Evolutionary conservation across 352 stramenopile species (phyloP).

Genomic region (Blastocystis hominis): DNA sequence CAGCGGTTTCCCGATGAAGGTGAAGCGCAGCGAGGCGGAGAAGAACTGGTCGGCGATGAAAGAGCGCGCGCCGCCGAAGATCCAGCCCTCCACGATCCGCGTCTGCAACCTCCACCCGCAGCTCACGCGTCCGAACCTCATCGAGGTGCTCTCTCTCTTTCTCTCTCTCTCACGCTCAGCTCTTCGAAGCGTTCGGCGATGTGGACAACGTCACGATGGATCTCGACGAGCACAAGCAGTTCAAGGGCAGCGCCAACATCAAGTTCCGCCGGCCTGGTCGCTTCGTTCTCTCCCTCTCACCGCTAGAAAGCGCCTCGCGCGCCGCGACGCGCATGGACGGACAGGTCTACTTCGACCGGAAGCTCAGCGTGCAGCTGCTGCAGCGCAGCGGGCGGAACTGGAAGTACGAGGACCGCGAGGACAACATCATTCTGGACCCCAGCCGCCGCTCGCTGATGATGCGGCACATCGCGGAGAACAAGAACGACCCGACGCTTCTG

Average conservation of each 20-base stretch:
- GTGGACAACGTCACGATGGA: conserved; percentile 36
- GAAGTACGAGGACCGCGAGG: background rate
- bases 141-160: background rate
- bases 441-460: conserved; percentile 28
- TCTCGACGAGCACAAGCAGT: conserved; percentile 11
- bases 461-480: conserved; percentile 40
- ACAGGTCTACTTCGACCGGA: background rate
- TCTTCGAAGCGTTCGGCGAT: conserved; percentile 33
- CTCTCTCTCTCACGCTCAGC: background rate
- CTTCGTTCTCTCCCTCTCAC: background rate
- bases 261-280: conserved; percentile 35
- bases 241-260: conserved; percentile 24
- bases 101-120: conserved; percentile 13
- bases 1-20: conserved; percentile 55
- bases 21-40: conserved; percentile 56
- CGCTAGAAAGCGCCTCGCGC: conserved; percentile 16
- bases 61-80: conserved; percentile 35
- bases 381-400: background rate
- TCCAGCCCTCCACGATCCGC: conserved; percentile 35
- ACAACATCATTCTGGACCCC: conserved; percentile 33
- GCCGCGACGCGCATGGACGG: conserved; percentile 22
- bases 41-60: conserved; percentile 58
- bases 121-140: conserved; percentile 5
- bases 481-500: conserved; percentile 26
- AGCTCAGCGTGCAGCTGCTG: conserved; percentile 12